Conservation (phyloP, 2,329 filamentous ascomycete species). For the Sporothrix phasma region DNA sequence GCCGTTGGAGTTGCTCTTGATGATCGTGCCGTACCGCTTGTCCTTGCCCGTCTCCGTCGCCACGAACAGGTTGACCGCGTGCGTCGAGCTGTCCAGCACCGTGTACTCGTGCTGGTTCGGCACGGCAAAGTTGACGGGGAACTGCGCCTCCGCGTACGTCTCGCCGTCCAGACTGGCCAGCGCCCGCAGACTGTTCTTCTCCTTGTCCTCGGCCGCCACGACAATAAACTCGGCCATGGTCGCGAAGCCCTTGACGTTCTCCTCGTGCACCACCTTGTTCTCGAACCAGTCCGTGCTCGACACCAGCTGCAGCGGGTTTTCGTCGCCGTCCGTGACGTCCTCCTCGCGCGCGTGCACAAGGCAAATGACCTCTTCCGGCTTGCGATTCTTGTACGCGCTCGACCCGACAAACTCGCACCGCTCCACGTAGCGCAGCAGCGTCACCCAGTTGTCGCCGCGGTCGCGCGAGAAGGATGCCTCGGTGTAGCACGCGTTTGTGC, state of each 20-base stretch:
- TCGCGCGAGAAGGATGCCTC: slow-evolving; percentile 71
- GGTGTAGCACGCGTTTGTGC: slow-evolving; percentile 50
- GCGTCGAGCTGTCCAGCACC: slow-evolving; percentile 86
- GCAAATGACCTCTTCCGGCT: slow-evolving; percentile 49
- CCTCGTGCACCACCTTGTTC: slow-evolving; percentile 50
- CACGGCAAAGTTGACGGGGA: slow-evolving; percentile 76
- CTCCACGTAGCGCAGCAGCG: slow-evolving; percentile 60
- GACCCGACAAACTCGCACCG: slow-evolving; percentile 81
- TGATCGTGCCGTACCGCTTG: slow-evolving; percentile 69
- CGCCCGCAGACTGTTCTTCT: slow-evolving; percentile 60
- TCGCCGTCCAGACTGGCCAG: slow-evolving; percentile 78
- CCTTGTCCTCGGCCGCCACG: slow-evolving; percentile 64
- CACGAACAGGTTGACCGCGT: slow-evolving; percentile 89
- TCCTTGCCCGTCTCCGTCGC: slow-evolving; percentile 58
- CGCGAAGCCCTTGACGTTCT: slow-evolving; percentile 73
- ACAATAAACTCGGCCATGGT: slow-evolving; percentile 97
- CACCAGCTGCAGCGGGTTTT: slow-evolving; percentile 59
- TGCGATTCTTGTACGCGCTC: slow-evolving; percentile 43
- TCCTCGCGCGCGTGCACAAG: slow-evolving; percentile 50
- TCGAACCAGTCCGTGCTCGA: slow-evolving; percentile 72
- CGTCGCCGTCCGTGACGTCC: slow-evolving; percentile 36
- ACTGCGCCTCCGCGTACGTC: slow-evolving; percentile 71
- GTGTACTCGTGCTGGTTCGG: slow-evolving; percentile 77
- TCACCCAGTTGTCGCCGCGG: slow-evolving; percentile 70
- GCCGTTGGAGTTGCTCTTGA: slow-evolving; percentile 98